Percentiles rank a stretch among this genome's conserved stretches.
phyloP scores from a whole-genome alignment of 495 filamentous ascomycete genomes.

The Penicillium cataractarum region DNA sequence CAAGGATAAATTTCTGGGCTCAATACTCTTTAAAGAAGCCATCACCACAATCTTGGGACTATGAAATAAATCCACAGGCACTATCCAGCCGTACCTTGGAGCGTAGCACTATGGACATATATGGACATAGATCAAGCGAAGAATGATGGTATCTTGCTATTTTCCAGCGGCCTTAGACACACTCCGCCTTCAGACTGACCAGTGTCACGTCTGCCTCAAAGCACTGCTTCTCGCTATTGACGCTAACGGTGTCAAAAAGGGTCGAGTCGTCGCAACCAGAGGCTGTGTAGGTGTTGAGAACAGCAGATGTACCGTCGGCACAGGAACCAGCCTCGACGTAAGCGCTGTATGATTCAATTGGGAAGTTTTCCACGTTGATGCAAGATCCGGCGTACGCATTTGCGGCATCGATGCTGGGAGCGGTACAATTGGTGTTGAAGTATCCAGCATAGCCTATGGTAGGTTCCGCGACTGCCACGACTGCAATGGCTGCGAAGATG shows the following conservation, averaged over 20 bases:
- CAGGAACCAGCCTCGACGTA: conserved; percentile 24
- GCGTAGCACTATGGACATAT: too few relatives aligned
- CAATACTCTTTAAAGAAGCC: too few relatives aligned
- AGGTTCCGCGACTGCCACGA: conserved; percentile 15
- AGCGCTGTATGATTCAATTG: conserved; percentile 27
- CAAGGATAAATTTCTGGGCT: too few relatives aligned
- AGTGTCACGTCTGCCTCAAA: conserved; percentile 25
- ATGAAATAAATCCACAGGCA: too few relatives aligned
- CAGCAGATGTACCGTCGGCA: conserved; percentile 22
- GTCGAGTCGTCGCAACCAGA: conserved; percentile 18
- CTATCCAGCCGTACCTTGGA: too few relatives aligned
- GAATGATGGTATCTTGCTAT: too few relatives aligned
- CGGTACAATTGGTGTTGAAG: conserved; percentile 16
- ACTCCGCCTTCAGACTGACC: conserved; percentile 43
- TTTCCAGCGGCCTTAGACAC: conserved; percentile 41
- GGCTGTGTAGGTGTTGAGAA: conserved; percentile 25
- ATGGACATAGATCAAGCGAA: too few relatives aligned
- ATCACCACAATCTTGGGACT: too few relatives aligned
- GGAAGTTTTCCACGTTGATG: conserved; percentile 28
- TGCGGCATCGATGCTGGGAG: conserved; percentile 13
- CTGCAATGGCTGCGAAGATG: conserved; percentile 14
- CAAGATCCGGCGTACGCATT: conserved; percentile 22
- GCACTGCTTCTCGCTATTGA: conserved; percentile 22
- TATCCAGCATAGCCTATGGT: conserved; percentile 24
- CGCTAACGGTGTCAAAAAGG: conserved; percentile 16